Conservation (phyloP, 2,329 filamentous ascomycete species). For the Tolypocladium cylindrosporum region DNA sequence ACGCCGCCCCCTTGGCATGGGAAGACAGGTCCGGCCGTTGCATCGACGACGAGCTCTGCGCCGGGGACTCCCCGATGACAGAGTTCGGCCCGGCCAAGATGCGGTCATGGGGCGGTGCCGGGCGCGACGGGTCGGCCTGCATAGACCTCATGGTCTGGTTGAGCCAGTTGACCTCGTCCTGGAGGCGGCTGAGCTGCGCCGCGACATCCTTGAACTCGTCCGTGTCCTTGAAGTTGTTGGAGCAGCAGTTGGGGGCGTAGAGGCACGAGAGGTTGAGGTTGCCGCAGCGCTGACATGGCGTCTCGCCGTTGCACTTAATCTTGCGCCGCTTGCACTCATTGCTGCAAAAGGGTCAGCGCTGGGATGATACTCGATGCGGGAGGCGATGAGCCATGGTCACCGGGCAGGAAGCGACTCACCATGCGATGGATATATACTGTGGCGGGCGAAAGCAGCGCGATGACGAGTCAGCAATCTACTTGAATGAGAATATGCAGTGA, state of each 20-base stretch:
- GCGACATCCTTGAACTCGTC: conserved; percentile 83
- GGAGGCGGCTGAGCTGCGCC: conserved; percentile 60
- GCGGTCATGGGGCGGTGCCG: conserved; percentile 33
- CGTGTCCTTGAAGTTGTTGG: conserved; percentile 81
- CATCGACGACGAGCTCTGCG: conserved; percentile 26
- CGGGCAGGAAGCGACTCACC: conserved; percentile 29
- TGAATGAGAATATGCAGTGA: not conserved
- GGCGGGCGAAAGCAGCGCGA: not conserved
- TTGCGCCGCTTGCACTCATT: conserved; percentile 69
- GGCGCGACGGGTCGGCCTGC: conserved; percentile 41
- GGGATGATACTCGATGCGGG: not conserved
- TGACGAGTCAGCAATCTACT: not conserved
- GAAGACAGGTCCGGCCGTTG: conserved; percentile 31
- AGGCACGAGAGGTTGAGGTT: conserved; percentile 57
- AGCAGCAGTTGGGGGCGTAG: conserved; percentile 57
- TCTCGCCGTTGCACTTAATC: conserved; percentile 65
- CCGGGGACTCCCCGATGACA: conserved; percentile 29
- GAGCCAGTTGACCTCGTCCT: conserved; percentile 75
- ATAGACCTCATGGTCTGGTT: conserved; percentile 62
- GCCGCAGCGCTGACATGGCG: conserved; percentile 56
- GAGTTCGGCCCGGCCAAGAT: conserved; percentile 21
- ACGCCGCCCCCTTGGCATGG: conserved; percentile 42
- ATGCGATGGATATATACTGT: conserved; percentile 52
- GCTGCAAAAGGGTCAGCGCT: conserved; percentile 24
- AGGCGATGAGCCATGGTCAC: not conserved